phyloP scores from a whole-genome alignment of 495 filamentous ascomycete genomes.

The Aspergillus cristatus region DNA sequence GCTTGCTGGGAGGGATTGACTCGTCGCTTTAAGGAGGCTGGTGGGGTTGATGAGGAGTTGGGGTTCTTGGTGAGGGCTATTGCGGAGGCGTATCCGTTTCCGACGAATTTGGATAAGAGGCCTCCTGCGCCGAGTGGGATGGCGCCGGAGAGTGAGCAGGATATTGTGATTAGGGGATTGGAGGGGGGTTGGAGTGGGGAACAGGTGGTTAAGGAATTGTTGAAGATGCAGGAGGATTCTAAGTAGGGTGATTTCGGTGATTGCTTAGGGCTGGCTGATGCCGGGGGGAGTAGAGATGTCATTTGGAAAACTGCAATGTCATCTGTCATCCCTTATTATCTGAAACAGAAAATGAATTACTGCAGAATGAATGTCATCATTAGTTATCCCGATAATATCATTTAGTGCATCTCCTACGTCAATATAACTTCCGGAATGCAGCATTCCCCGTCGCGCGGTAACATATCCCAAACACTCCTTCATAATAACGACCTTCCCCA shows the following conservation, averaged over 20 bases:
- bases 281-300: no score
- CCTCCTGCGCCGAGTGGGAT: conserved; percentile 42
- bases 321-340: no score
- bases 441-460: no score
- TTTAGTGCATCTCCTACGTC: no score
- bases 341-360: no score
- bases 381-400: no score
- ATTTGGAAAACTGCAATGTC: no score
- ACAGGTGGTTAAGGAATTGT: conserved; percentile 27
- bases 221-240: conserved; percentile 26
- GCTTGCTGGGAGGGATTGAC: conserved; percentile 29
- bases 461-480: no score
- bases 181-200: conserved; percentile 24
- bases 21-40: conserved; percentile 21
- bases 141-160: conserved; percentile 47
- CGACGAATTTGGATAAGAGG: conserved; percentile 44
- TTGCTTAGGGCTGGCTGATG: conserved; percentile 25
- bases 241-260: no score
- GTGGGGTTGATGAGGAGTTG: conserved; percentile 18
- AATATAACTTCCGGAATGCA: no score
- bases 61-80: conserved; percentile 35
- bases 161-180: conserved; percentile 36
- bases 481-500: no score
- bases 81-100: conserved; percentile 49
- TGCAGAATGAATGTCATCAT: no score